Evolutionary conservation across 148 eudicot species (phyloP).

Genomic region (Nepenthes mirabilis): DNA sequence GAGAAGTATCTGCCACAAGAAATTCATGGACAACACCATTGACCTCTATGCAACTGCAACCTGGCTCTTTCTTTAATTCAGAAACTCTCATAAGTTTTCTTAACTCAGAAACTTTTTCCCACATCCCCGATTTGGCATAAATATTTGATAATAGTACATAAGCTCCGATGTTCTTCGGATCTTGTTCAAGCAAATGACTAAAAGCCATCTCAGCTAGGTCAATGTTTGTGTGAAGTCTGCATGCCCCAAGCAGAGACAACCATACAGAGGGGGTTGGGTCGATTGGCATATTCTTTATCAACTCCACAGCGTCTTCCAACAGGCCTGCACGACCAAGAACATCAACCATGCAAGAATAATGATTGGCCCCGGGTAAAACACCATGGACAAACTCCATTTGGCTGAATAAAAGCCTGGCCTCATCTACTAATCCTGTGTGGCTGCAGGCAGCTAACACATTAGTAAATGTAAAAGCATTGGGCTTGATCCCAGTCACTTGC

Average conservation of each 20-base stretch:
- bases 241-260: slow-evolving; percentile 36
- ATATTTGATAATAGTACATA: slow-evolving; percentile 35
- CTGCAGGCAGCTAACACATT: slow-evolving; percentile 34
- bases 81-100: slow-evolving; percentile 33
- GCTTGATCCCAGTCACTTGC: slow-evolving; percentile 20
- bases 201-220: slow-evolving; percentile 23
- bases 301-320: slow-evolving; percentile 25
- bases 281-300: slow-evolving; percentile 26
- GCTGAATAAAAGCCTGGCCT: slow-evolving; percentile 19
- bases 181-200: slow-evolving; percentile 15
- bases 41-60: slow-evolving; percentile 34
- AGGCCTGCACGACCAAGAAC: slow-evolving; percentile 33
- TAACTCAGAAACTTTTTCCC: slow-evolving; percentile 26
- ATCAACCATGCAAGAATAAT: slow-evolving; percentile 36
- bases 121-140: slow-evolving; percentile 26
- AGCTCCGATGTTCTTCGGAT: slow-evolving; percentile 31
- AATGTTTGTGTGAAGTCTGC: slow-evolving; percentile 22
- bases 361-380: slow-evolving; percentile 19
- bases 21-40: slow-evolving; percentile 27
- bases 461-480: slow-evolving; percentile 28
- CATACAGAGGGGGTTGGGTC: slow-evolving; percentile 22
- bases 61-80: slow-evolving; percentile 32
- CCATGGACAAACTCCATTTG: slow-evolving; percentile 21
- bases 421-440: slow-evolving; percentile 34
- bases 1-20: slow-evolving; percentile 33